Conservation (phyloP, 768 basidiomycete species). For the Russula dissimulans region DNA sequence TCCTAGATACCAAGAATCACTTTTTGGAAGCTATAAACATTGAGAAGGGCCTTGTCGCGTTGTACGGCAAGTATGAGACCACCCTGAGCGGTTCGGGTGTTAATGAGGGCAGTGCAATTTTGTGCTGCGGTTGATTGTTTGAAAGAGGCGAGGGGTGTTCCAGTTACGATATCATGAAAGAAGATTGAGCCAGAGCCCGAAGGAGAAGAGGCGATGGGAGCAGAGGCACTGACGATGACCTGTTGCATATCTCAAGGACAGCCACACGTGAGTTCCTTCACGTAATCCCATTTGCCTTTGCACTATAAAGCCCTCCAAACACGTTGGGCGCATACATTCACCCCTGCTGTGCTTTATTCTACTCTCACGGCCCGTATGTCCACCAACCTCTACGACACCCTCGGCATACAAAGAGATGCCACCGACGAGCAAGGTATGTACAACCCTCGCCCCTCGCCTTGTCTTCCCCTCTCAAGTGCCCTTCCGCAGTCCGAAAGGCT, state of each 20-base stretch:
- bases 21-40: constrained; percentile 93
- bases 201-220: constrained; percentile 31
- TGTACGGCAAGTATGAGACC: constrained; percentile 81
- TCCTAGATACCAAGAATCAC: constrained; percentile 31
- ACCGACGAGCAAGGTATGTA: constrained; percentile 54
- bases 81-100: constrained; percentile 63
- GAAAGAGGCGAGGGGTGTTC: constrained; percentile 71
- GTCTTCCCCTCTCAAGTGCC: neutral
- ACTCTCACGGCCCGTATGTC: constrained; percentile 32
- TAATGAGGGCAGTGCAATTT: constrained; percentile 60
- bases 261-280: neutral
- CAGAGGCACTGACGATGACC: constrained; percentile 53
- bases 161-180: constrained; percentile 76
- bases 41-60: constrained; percentile 78
- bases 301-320: constrained; percentile 5
- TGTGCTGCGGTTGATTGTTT: constrained; percentile 66
- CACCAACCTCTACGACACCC: constrained; percentile 53
- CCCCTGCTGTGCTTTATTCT: constrained; percentile 6
- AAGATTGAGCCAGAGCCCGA: constrained; percentile 44
- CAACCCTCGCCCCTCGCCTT: neutral
- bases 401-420: constrained; percentile 47
- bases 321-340: neutral
- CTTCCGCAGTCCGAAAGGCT: constrained; percentile 56
- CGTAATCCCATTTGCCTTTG: neutral
- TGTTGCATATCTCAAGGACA: constrained; percentile 40